These are phyloP conservation scores for Diaporthe sp. DNA, from an alignment of 2,329 filamentous ascomycete species.

Conservation along the genomic window DNA sequence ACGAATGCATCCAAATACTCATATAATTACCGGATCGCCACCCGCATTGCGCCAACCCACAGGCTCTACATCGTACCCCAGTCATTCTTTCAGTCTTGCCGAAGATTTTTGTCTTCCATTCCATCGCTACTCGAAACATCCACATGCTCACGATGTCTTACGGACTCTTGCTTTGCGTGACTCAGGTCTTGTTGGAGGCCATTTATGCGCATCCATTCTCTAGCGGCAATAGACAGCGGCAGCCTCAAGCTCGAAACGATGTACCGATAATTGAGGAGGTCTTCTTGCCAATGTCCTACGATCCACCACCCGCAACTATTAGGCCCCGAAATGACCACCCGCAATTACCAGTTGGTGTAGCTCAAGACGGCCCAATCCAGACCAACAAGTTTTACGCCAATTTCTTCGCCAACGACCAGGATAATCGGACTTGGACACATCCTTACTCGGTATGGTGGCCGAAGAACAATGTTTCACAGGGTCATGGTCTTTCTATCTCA, in stretches of 20 bases:
- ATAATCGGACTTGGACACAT: constrained; percentile 30
- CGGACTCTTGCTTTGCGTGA: not conserved
- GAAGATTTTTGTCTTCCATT: not conserved
- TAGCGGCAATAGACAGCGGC: no score
- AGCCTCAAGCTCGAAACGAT: not conserved
- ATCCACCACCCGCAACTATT: not conserved
- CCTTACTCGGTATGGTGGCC: constrained; percentile 5
- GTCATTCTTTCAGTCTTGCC: not conserved
- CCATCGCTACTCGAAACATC: not conserved
- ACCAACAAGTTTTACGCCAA: constrained; percentile 36
- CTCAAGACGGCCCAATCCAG: constrained; percentile 4
- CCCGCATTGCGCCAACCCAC: not conserved
- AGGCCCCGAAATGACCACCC: not conserved
- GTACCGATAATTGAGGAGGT: not conserved
- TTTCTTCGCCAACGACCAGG: constrained; percentile 32
- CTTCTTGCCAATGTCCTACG: not conserved
- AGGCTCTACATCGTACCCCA: not conserved
- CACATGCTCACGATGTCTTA: not conserved
- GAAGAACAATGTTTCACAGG: not conserved
- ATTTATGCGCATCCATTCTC: not conserved
- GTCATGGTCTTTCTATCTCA: constrained; percentile 2
- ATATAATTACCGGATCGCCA: not conserved
- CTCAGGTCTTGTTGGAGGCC: not conserved
- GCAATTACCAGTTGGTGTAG: not conserved
- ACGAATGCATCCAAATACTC: not conserved